phyloP scores from a whole-genome alignment of 106 monocot genomes.

The Ottelia alismoides region DNA sequence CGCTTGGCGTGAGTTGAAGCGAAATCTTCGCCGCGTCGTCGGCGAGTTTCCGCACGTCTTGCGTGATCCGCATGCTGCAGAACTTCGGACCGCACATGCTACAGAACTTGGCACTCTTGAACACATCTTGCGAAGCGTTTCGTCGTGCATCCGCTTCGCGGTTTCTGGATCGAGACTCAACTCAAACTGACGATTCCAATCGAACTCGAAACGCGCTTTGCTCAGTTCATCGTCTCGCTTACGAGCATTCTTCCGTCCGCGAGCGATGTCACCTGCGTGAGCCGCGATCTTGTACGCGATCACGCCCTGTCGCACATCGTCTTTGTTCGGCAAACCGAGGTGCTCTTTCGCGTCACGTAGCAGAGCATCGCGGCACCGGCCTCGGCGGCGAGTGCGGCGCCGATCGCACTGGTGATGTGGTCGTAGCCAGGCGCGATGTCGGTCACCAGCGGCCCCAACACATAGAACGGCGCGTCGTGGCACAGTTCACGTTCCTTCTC shows the following conservation, averaged over 20 bases:
- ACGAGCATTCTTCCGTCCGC: conserved; percentile 59
- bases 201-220: conserved; percentile 84
- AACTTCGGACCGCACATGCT: conserved; percentile 89
- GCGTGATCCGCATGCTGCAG: conserved; percentile 93
- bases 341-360: conserved; percentile 88
- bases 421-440: conserved; percentile 89
- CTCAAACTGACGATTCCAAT: conserved; percentile 83
- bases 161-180: conserved; percentile 72
- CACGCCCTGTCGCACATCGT: conserved; percentile 79
- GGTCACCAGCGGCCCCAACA: conserved; percentile 66
- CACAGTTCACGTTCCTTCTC: conserved; percentile 80
- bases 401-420: conserved; percentile 83
- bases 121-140: conserved; percentile 69
- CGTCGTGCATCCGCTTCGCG: conserved; percentile 77
- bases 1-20: no score
- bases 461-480: conserved; percentile 77
- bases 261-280: conserved; percentile 76
- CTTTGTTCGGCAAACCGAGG: conserved; percentile 71
- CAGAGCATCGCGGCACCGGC: conserved; percentile 75
- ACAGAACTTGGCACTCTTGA: conserved; percentile 79
- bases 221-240: conserved; percentile 74
- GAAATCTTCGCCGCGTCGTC: no score
- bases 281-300: conserved; percentile 77
- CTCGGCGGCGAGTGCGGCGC: conserved; percentile 71
- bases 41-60: no score